Evolutionary conservation across 139 green algal species (phyloP), one percentile per base, ranked within the genome.

Genomic region (Ettlia oleoabundans): DNA sequence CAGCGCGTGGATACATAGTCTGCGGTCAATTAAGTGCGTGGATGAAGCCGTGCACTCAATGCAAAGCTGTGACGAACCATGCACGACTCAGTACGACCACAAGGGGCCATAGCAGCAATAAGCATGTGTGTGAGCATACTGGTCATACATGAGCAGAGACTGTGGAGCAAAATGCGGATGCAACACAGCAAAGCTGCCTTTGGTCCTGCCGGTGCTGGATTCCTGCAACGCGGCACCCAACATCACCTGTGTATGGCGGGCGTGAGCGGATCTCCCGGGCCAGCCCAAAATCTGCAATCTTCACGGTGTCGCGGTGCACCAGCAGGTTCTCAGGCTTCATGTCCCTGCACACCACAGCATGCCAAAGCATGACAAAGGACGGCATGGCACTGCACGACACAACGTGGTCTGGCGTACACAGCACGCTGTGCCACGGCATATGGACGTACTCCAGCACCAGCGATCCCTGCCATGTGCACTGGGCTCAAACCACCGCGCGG

Each of bases 251-350:
- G 90, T 96, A 98, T 47, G 95, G 95, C 26, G 94, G 95, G 4
- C 92, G 76, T 3, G 91, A 96, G 2, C 93, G 84, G 41, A 96
- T 84, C 88, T 98, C 94, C 21, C 96, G 83, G 0, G 96, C 96
- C 40, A 99, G 87, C 7, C 96, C 96, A 90, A 98, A 98, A 86
- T 99, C 96, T n/a, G 94, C 96, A 24, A 99, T 92, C 85, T 99
- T 99, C 64, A 98, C 88, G 7, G 77, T 87, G 63, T 97, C 94
- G 53, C 92, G 91, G 71, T 86, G 92, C 55, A 96, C 90, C 58
- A 99, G 85, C 76, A 99, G 85, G 85, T 99, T 99, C 84, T 99
- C 96, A 92, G 94, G 96, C 88, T 99, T 99, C 88, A 99, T 95
- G 85, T 99, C 96, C 32, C 82, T 80, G 72, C 53, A 71, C 19